A percentile compares a stretch with the other conserved stretches of the same genome.
phyloP scores from a whole-genome alignment of 768 basidiomycete genomes.

The Galerina marginata region DNA sequence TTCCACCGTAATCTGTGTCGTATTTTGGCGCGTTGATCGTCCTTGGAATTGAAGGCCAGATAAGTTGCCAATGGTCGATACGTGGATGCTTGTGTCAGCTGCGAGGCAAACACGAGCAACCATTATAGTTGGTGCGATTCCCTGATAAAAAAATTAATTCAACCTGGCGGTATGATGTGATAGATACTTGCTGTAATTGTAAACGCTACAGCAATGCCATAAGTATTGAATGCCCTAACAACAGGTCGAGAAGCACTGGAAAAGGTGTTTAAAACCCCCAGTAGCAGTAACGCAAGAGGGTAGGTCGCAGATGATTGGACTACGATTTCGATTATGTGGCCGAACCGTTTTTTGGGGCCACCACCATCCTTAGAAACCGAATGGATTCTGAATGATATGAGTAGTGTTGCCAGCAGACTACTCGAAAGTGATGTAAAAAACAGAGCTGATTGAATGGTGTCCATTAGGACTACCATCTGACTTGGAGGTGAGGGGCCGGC shows the following conservation, averaged over 20 bases:
- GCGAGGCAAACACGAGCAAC: not conserved
- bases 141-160: no score
- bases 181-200: no score
- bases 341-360: not conserved
- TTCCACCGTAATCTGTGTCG: not conserved
- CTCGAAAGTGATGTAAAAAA: not conserved
- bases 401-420: not conserved
- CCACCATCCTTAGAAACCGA: not conserved
- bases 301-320: slow-evolving; percentile 2
- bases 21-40: not conserved
- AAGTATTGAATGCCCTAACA: no score
- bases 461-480: no score
- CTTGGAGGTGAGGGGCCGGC: no score
- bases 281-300: not conserved
- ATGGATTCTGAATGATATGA: not conserved
- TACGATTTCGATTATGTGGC: not conserved
- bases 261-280: not conserved
- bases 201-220: not conserved
- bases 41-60: not conserved
- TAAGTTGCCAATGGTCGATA: not conserved
- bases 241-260: not conserved
- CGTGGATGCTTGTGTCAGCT: not conserved
- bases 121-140: slow-evolving; percentile 5
- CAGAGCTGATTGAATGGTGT: not conserved
- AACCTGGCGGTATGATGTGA: no score